These are phyloP conservation scores for Amphirosellinia nigrospora DNA, from an alignment of 495 filamentous ascomycete genomes.

Conservation along the genomic window DNA sequence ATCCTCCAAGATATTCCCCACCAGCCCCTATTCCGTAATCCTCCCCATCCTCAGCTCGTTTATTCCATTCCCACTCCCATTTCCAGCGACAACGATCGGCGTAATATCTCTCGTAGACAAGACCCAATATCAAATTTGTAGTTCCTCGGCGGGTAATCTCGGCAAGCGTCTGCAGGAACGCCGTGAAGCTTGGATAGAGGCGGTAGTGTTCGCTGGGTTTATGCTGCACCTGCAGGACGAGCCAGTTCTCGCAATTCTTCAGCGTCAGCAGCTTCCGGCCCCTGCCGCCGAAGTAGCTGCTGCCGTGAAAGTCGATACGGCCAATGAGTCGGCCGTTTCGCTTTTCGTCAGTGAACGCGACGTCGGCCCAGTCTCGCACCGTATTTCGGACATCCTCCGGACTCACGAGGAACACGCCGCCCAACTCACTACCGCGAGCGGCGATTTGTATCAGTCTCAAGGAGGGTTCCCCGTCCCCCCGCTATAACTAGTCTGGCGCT, in stretches of 20 bases:
- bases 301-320: neutral
- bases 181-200: conserved; percentile 18
- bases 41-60: neutral
- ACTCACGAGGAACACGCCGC: neutral
- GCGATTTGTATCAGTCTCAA: neutral
- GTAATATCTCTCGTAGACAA: neutral
- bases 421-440: neutral
- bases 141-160: neutral
- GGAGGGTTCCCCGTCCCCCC: neutral
- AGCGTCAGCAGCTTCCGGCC: neutral
- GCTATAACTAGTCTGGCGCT: neutral
- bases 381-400: neutral
- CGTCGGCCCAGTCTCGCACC: neutral
- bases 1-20: no score
- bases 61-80: conserved; percentile 14
- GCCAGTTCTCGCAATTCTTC: neutral
- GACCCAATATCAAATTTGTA: neutral
- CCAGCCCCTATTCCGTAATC: neutral
- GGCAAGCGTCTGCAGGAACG: conserved; percentile 11
- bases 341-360: neutral
- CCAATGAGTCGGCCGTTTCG: conserved; percentile 6
- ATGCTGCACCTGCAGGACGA: conserved; percentile 6
- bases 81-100: neutral
- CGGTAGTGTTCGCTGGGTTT: neutral
- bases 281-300: neutral